These are phyloP conservation scores for Sporothrix schenckii DNA, from an alignment of 2,329 filamentous ascomycete species.

Conservation along the genomic window DNA sequence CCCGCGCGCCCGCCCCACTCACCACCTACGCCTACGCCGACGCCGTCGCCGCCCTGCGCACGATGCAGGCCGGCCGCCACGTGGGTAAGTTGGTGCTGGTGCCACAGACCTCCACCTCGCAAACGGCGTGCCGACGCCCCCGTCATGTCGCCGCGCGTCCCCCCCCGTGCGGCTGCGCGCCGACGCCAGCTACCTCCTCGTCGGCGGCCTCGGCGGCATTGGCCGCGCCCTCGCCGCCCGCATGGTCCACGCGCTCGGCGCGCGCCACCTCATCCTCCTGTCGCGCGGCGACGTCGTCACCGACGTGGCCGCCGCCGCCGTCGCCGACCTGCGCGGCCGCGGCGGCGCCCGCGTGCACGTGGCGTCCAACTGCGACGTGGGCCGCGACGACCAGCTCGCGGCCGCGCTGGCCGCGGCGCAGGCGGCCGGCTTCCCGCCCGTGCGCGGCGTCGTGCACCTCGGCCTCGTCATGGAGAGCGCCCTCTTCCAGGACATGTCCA, in stretches of 20 bases:
- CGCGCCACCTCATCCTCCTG: conserved; percentile 34
- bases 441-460: conserved; percentile 35
- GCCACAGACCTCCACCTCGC: not conserved
- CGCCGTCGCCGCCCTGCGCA: conserved; percentile 48
- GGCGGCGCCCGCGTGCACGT: conserved; percentile 30
- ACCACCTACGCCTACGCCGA: conserved; percentile 35
- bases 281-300: conserved; percentile 32
- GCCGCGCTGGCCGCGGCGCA: conserved; percentile 26
- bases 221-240: conserved; percentile 39
- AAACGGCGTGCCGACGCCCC: not conserved
- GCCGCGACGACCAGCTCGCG: conserved; percentile 30
- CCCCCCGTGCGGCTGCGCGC: conserved; percentile 26
- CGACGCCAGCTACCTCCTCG: conserved; percentile 39
- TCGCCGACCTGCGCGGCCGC: conserved; percentile 25
- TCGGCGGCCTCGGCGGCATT: conserved; percentile 41
- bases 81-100: conserved; percentile 43
- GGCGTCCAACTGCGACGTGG: conserved; percentile 33
- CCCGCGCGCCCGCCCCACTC: conserved; percentile 29
- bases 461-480: conserved; percentile 36
- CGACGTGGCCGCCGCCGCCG: conserved; percentile 27
- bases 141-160: conserved; percentile 31
- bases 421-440: conserved; percentile 31
- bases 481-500: conserved; percentile 35
- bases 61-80: conserved; percentile 49
- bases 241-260: conserved; percentile 36